Conservation (phyloP, 2,329 filamentous ascomycete genomes). For the Aspergillus sp. region DNA sequence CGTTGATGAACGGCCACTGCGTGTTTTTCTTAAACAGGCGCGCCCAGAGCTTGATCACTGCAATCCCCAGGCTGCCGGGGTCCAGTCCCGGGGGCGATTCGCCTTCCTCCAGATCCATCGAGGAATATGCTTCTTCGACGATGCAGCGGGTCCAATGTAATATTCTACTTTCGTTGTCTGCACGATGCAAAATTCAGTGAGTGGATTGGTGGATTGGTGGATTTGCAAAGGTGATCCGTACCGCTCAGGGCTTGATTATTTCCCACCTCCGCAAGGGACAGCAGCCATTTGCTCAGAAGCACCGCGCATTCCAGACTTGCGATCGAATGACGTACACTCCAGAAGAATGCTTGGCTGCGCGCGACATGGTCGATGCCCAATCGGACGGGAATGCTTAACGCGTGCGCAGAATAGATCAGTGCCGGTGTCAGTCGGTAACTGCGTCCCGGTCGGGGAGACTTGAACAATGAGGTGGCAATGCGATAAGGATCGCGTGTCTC, state of each 20-base stretch:
- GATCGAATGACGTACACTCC: slow-evolving; percentile 37
- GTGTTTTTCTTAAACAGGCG: slow-evolving; percentile 32
- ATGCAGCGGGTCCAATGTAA: slow-evolving; percentile 33
- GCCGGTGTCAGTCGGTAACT: slow-evolving; percentile 62
- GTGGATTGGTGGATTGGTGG: not conserved
- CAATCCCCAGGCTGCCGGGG: slow-evolving; percentile 25
- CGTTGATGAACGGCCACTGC: slow-evolving; percentile 35
- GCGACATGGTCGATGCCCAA: slow-evolving; percentile 38
- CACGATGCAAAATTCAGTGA: not conserved
- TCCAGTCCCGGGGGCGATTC: slow-evolving; percentile 23
- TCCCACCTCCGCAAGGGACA: slow-evolving; percentile 27
- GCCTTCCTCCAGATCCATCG: slow-evolving; percentile 28
- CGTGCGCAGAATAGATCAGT: slow-evolving; percentile 67
- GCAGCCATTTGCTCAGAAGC: slow-evolving; percentile 48
- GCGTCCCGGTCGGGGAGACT: slow-evolving; percentile 58
- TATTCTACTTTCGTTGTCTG: slow-evolving; percentile 33
- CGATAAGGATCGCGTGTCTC: slow-evolving; percentile 63
- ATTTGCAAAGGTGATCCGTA: slow-evolving; percentile 8
- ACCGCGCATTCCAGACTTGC: slow-evolving; percentile 39
- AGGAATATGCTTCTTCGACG: slow-evolving; percentile 32
- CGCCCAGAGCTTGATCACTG: slow-evolving; percentile 31
- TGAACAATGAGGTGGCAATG: slow-evolving; percentile 61
- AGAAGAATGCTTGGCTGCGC: slow-evolving; percentile 36
- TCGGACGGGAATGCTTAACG: slow-evolving; percentile 56
- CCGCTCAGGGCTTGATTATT: slow-evolving; percentile 27